Conservation (phyloP, 257 asterid genomes). For the Gentiana dahurica region DNA sequence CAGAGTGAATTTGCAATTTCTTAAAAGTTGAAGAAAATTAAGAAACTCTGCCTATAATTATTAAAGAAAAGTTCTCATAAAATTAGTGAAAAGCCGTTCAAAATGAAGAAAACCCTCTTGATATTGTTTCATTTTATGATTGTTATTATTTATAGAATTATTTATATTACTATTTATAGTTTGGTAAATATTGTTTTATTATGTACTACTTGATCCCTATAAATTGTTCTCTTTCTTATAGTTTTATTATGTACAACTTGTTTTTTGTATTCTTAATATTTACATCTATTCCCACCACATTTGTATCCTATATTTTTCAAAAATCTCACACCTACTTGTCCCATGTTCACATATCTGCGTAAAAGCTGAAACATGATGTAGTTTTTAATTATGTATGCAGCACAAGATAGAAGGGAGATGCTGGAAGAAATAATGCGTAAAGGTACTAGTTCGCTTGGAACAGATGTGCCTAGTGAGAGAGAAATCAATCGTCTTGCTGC, state of each 20-base stretch:
- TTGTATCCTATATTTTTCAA: neutral
- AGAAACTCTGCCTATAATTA: too few relatives aligned
- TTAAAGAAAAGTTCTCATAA: too few relatives aligned
- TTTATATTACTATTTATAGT: too few relatives aligned
- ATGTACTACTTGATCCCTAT: too few relatives aligned
- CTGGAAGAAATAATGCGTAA: slow-evolving; percentile 92
- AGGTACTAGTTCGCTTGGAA: slow-evolving; percentile 84
- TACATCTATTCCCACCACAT: too few relatives aligned
- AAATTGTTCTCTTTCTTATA: neutral
- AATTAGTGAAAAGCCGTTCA: too few relatives aligned
- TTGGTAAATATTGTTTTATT: too few relatives aligned
- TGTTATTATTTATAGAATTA: too few relatives aligned
- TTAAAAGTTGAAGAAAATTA: too few relatives aligned
- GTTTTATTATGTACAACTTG: neutral
- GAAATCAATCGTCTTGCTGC: slow-evolving; percentile 98
- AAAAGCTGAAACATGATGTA: slow-evolving; percentile 3
- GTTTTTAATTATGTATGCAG: slow-evolving; percentile 33
- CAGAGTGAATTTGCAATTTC: too few relatives aligned
- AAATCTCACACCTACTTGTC: neutral
- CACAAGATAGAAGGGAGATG: slow-evolving; percentile 91
- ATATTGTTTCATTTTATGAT: too few relatives aligned
- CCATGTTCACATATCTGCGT: slow-evolving; percentile 3
- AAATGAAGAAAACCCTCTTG: too few relatives aligned
- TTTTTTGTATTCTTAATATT: neutral
- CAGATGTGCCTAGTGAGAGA: slow-evolving; percentile 95